These are phyloP conservation scores for Exserohilum rostratum DNA, from an alignment of 2,329 filamentous ascomycete genomes.

Conservation along the genomic window DNA sequence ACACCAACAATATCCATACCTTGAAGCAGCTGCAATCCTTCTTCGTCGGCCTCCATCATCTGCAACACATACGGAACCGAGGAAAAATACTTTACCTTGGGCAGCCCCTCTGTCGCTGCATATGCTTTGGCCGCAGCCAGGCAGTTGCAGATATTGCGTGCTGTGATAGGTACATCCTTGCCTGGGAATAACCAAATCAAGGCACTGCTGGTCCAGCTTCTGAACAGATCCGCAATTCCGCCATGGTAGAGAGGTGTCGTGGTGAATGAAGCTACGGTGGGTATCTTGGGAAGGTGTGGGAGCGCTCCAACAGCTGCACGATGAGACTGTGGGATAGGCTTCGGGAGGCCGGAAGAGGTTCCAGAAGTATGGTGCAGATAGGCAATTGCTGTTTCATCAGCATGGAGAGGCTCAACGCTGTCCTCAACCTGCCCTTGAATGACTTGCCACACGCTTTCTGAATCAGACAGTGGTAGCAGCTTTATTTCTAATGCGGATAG, in stretches of 20 bases:
- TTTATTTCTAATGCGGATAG: slow-evolving; percentile 10
- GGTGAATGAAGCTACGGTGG: slow-evolving; percentile 61
- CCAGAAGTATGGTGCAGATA: slow-evolving; percentile 70
- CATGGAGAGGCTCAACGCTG: slow-evolving; percentile 12
- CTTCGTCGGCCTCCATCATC: slow-evolving; percentile 87
- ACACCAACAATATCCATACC: slow-evolving; percentile 67
- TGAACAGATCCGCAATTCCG: slow-evolving; percentile 66
- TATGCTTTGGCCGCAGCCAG: slow-evolving; percentile 48
- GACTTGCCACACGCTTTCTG: slow-evolving; percentile 31
- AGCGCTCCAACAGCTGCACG: slow-evolving; percentile 61
- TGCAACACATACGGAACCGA: slow-evolving; percentile 82
- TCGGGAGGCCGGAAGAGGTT: slow-evolving; percentile 67
- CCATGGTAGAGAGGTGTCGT: slow-evolving; percentile 71
- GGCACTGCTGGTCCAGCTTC: slow-evolving; percentile 65
- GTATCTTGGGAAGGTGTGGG: slow-evolving; percentile 51
- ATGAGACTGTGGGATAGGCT: slow-evolving; percentile 66
- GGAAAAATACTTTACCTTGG: slow-evolving; percentile 63
- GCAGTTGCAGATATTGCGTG: slow-evolving; percentile 58
- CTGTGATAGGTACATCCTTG: slow-evolving; percentile 62
- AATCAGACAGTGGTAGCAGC: slow-evolving; percentile 23
- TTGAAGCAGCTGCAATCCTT: slow-evolving; percentile 71
- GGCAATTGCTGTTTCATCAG: slow-evolving; percentile 52
- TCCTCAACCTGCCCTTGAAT: slow-evolving; percentile 17
- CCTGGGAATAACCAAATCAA: slow-evolving; percentile 69
- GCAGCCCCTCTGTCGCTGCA: slow-evolving; percentile 22